phyloP scores from a whole-genome alignment of 331 rosid species.

The Acacia pycnantha region DNA sequence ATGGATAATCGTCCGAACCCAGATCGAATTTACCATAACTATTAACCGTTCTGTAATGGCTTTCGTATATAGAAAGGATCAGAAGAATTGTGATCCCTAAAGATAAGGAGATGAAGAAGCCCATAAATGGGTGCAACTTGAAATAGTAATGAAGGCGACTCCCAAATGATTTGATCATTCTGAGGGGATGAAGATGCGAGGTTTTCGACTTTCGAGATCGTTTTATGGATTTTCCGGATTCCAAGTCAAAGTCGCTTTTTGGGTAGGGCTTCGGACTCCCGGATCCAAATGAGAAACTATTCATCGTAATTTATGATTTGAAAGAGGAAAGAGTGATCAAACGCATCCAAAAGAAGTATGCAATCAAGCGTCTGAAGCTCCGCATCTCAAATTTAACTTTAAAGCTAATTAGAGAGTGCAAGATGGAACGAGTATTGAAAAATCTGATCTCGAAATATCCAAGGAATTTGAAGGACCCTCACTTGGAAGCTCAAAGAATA shows the following conservation, averaged over 20 bases:
- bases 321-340: not conserved
- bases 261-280: conserved; percentile 63
- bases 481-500: conserved; percentile 6
- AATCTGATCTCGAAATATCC: not conserved
- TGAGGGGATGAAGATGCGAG: conserved; percentile 38
- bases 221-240: conserved; percentile 59
- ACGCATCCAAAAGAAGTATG: not conserved
- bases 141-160: conserved; percentile 51
- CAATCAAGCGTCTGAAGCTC: conserved; percentile 29
- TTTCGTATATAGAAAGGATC: conserved; percentile 50
- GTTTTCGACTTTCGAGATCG: conserved; percentile 43
- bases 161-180: conserved; percentile 67
- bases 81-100: conserved; percentile 52
- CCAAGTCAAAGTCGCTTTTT: conserved; percentile 64
- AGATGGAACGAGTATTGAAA: not conserved
- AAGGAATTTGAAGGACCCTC: conserved; percentile 5
- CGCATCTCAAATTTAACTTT: conserved; percentile 18
- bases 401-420: not conserved
- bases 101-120: conserved; percentile 40
- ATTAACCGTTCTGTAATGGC: conserved; percentile 29
- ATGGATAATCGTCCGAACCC: conserved; percentile 53
- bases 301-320: conserved; percentile 45
- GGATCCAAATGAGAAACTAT: conserved; percentile 54
- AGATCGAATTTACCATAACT: conserved; percentile 27
- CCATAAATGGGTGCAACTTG: conserved; percentile 61